Percentiles rank a stretch among this genome's conserved stretches.
Conservation (phyloP, 2,329 filamentous ascomycete species). For the Tympanopsis confertula region DNA sequence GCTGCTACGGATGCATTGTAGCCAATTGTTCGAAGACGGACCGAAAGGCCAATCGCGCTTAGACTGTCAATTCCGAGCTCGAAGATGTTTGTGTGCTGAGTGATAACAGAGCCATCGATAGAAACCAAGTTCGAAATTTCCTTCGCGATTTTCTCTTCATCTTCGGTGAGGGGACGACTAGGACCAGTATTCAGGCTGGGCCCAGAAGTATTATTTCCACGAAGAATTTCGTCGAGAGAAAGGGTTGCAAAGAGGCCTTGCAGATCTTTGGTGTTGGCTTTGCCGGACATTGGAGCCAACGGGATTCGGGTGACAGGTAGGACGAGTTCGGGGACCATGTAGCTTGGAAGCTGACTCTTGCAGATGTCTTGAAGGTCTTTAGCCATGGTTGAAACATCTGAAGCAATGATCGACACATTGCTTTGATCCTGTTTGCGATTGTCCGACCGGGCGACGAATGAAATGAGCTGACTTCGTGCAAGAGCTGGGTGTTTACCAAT, state of each 20-base stretch:
- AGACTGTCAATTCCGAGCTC: constrained; percentile 23
- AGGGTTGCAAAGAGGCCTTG: background rate
- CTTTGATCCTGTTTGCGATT: constrained; percentile 3
- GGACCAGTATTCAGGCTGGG: background rate
- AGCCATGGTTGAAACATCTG: background rate
- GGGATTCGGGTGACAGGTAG: background rate
- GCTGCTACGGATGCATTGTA: constrained; percentile 18
- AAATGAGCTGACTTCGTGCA: constrained; percentile 3
- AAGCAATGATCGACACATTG: constrained; percentile 1
- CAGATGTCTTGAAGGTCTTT: constrained; percentile 5
- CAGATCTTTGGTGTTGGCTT: background rate
- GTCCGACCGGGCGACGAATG: constrained; percentile 6
- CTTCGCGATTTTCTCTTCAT: background rate
- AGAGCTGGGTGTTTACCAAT: constrained; percentile 5
- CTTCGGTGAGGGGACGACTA: background rate
- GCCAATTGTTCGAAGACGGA: constrained; percentile 17
- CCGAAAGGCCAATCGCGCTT: constrained; percentile 19
- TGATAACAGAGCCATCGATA: background rate
- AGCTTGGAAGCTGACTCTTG: constrained; percentile 6
- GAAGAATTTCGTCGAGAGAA: background rate
- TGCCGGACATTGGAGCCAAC: background rate
- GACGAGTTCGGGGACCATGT: constrained; percentile 10
- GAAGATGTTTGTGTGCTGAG: constrained; percentile 10
- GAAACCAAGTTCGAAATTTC: background rate
- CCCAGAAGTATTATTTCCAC: background rate